Evolutionary conservation across 495 filamentous ascomycete genomes (phyloP), one percentile per base, ranked within the genome.

Genomic region (Rusavskia elegans): DNA sequence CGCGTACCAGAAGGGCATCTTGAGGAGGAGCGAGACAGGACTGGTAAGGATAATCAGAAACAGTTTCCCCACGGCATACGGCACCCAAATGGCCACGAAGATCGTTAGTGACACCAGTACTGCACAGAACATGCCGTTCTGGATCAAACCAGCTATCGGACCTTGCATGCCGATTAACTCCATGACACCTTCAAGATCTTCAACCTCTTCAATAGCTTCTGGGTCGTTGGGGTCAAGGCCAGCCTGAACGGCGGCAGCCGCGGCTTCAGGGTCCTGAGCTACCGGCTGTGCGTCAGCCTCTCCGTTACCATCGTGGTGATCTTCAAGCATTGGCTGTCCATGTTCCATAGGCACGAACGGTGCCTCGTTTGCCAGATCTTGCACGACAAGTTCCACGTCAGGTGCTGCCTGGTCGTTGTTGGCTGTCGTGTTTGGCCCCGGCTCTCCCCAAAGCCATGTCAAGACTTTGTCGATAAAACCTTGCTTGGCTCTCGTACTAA

Each of bases 121-220:
- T 27, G 85, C 84, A 59, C 89, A 89, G 64, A 99, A 97, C 38
- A 95, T 83, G 36, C 82, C 89, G 56, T 97, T 97, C 61, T 97
- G 92, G 56, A 96, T 77, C 8, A 99, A 73, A 20, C 87, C 87
- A 36, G 83, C 81, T 3, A 97, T 70, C 1, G 93, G 93, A 0
- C 92, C 92, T 58, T 94, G 85, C 84, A 99, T 92, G 46, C 92
- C 92, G 35, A 99, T 82, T 11, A 99, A 76, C 62, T 99, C 92
- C 71, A 97, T 76, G 46, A 99, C 86, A 6, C 92, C 92, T 63
- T 99, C 92, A n/a, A 99, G 79, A 59, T 99, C 92, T 66, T 99
- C 92, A 10, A 83, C 87, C 57, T 94, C 89, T 50, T 97, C 92
- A 35, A 78, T 66, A 35, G 68, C 76, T 55, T 80, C 78, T 44